These are phyloP conservation scores for Diddensiella transvaalensis DNA, from an alignment of 805 yeast species.

Conservation along the genomic window DNA sequence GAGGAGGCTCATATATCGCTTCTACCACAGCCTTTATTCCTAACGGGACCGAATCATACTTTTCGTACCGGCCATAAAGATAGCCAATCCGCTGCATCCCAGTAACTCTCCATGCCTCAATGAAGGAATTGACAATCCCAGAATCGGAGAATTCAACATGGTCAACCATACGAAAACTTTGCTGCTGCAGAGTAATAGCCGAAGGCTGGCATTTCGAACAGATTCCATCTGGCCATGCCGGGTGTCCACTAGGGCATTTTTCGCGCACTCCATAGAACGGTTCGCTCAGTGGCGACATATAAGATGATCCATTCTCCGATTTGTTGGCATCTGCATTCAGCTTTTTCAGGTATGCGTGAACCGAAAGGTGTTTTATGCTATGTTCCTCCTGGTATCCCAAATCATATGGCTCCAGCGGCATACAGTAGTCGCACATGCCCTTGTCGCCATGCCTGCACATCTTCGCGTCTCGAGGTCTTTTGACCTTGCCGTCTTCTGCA, in stretches of 20 bases:
- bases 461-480: slow-evolving; percentile 49
- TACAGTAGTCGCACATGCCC: slow-evolving; percentile 98
- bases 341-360: slow-evolving; percentile 76
- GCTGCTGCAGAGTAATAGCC: slow-evolving; percentile 88
- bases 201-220: slow-evolving; percentile 97
- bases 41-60: slow-evolving; percentile 78
- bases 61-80: slow-evolving; percentile 76
- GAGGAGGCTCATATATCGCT: slow-evolving; percentile 92
- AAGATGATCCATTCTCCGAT: slow-evolving; percentile 49
- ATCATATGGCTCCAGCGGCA: slow-evolving; percentile 96
- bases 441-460: slow-evolving; percentile 84
- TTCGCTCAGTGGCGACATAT: slow-evolving; percentile 74
- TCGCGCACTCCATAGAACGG: slow-evolving; percentile 60
- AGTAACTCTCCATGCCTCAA: slow-evolving; percentile 86
- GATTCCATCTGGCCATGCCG: slow-evolving; percentile 92
- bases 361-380: slow-evolving; percentile 82
- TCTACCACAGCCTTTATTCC: slow-evolving; percentile 94
- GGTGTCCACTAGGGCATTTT: slow-evolving; percentile 74
- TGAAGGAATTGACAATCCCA: slow-evolving; percentile 70
- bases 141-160: slow-evolving; percentile 88
- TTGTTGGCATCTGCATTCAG: slow-evolving; percentile 65
- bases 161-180: slow-evolving; percentile 91
- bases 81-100: slow-evolving; percentile 86
- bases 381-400: slow-evolving; percentile 66
- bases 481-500: slow-evolving; percentile 65